Percentiles rank a stretch among this genome's conserved stretches.
Evolutionary conservation across 768 basidiomycete genomes (phyloP).

Genomic region (Hortiboletus campestris): DNA sequence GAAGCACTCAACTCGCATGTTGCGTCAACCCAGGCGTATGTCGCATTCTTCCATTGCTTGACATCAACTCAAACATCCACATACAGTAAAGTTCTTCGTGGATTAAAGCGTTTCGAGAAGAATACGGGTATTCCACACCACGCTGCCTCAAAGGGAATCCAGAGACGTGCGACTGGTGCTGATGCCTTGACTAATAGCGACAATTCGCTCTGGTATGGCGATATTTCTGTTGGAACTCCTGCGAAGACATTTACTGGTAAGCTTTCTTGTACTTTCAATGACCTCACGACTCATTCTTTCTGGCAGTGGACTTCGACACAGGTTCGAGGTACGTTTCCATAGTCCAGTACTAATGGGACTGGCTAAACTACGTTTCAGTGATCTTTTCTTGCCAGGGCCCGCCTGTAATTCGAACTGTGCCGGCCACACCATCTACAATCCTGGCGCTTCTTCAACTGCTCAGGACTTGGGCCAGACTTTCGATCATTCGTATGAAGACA

Average conservation of each 20-base stretch:
- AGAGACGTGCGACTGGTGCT: not conserved
- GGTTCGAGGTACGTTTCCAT: conserved; percentile 20
- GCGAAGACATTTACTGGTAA: not conserved
- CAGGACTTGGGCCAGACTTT: not conserved
- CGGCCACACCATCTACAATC: conserved; percentile 33
- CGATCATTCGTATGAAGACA: not conserved
- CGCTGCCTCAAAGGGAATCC: not conserved
- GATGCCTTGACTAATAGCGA: not conserved
- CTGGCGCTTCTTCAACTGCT: conserved; percentile 14
- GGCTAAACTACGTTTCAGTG: conserved; percentile 12
- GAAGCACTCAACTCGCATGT: conserved; percentile 7
- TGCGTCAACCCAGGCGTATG: conserved; percentile 2
- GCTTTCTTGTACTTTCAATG: not conserved
- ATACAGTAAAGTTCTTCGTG: conserved; percentile 1
- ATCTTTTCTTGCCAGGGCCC: conserved; percentile 28
- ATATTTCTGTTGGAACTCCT: conserved; percentile 14
- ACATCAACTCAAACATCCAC: not conserved
- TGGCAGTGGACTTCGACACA: conserved; percentile 27
- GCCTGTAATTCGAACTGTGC: conserved; percentile 25
- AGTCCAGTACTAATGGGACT: no score
- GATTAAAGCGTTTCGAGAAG: not conserved
- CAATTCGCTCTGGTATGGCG: conserved; percentile 8
- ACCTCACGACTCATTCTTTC: not conserved
- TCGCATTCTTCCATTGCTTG: not conserved
- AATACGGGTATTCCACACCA: conserved; percentile 1